Evolutionary conservation across 176 grass and related monocot species (phyloP).

Genomic region (Carex myosuroides): DNA sequence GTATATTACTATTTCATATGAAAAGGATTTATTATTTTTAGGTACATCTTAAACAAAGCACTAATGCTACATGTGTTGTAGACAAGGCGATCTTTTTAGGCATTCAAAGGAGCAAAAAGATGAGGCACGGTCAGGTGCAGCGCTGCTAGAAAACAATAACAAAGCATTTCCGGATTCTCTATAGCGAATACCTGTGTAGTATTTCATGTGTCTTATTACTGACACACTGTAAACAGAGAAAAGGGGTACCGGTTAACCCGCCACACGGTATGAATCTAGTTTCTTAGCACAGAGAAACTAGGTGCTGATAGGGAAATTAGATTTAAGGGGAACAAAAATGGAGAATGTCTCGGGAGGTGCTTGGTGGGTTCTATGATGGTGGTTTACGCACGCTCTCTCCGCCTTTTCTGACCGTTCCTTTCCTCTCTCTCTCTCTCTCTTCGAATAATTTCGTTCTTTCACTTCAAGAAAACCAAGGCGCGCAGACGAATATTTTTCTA

Average conservation of each 20-base stretch:
- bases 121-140: neutral
- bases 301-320: neutral
- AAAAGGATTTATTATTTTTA: slow-evolving; percentile 6
- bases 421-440: neutral
- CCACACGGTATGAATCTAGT: neutral
- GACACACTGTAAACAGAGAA: neutral
- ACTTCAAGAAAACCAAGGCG: slow-evolving; percentile 7
- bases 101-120: slow-evolving; percentile 14
- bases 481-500: slow-evolving; percentile 17
- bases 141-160: neutral
- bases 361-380: slow-evolving; percentile 34
- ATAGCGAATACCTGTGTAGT: rapidly evolving
- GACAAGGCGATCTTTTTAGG: slow-evolving; percentile 32
- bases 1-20: slow-evolving; percentile 11
- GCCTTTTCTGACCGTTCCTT: slow-evolving; percentile 20
- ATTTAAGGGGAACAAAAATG: slow-evolving; percentile 12
- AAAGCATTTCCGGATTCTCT: neutral
- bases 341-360: slow-evolving; percentile 35
- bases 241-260: neutral
- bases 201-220: neutral
- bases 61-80: slow-evolving; percentile 22
- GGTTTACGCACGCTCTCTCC: slow-evolving; percentile 30
- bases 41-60: slow-evolving; percentile 1
- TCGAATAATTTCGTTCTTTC: slow-evolving; percentile 10
- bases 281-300: neutral